A percentile compares a stretch with the other conserved stretches of the same genome.
Evolutionary conservation across 2,329 filamentous ascomycete species (phyloP).

Genomic region (Leptodontidium sp.): DNA sequence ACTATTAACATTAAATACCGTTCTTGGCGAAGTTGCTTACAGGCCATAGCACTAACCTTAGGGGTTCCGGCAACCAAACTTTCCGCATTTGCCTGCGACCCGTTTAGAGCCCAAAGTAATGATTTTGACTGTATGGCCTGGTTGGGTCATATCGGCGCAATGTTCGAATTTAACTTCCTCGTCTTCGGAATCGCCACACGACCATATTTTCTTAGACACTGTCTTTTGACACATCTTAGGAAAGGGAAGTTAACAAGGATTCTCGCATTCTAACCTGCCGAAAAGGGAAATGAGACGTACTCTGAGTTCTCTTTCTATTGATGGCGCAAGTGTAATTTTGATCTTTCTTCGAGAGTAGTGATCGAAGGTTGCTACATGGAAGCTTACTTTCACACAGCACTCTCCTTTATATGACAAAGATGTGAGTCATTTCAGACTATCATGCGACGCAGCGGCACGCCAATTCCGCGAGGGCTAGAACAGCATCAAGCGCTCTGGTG

Average conservation of each 20-base stretch:
- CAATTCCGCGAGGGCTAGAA: no score
- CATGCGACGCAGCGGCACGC: no score
- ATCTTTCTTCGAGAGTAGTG: conserved; percentile 11
- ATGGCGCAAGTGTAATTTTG: conserved; percentile 5
- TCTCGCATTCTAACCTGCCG: conserved; percentile 1
- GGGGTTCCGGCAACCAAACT: background rate
- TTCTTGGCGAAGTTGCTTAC: conserved; percentile 3
- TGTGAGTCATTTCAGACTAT: no score
- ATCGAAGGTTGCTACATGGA: background rate
- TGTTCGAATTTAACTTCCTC: conserved; percentile 8
- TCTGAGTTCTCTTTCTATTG: background rate
- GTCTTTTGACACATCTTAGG: conserved; percentile 5
- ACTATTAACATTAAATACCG: background rate
- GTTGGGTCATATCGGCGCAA: conserved; percentile 1
- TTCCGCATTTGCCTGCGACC: background rate
- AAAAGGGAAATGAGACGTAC: conserved; percentile 5
- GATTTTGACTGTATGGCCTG: conserved; percentile 1
- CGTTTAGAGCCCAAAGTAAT: conserved; percentile 2
- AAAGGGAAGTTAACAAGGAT: conserved; percentile 5
- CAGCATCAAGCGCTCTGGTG: no score
- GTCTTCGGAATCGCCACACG: background rate
- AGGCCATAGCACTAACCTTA: conserved; percentile 1
- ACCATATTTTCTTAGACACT: conserved; percentile 4
- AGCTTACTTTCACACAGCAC: conserved; percentile 1
- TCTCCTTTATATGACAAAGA: no score